Percentiles rank a stretch among this genome's conserved stretches.
Conservation (phyloP, 2,329 filamentous ascomycete genomes). For the Lachnellula subtilissima region DNA sequence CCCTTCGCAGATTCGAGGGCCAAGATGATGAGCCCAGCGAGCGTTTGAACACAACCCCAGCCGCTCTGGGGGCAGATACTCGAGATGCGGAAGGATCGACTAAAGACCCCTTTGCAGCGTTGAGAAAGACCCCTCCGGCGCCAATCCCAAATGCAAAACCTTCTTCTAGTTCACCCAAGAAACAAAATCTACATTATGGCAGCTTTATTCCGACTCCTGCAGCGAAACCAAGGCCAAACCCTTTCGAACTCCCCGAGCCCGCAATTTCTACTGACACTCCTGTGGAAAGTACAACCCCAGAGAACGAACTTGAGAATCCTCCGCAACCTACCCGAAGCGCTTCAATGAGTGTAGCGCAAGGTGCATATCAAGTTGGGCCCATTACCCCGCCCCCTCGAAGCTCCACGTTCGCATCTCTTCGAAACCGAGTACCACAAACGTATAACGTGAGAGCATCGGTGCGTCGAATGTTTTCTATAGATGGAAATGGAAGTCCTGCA, state of each 20-base stretch:
- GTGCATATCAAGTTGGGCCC: slow-evolving; percentile 41
- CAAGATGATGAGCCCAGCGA: slow-evolving; percentile 6
- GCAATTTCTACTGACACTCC: slow-evolving; percentile 33
- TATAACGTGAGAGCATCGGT: slow-evolving; percentile 20
- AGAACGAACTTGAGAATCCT: not conserved
- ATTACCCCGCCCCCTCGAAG: slow-evolving; percentile 19
- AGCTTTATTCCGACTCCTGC: slow-evolving; percentile 57
- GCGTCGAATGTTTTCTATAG: slow-evolving; percentile 24
- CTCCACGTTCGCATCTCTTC: slow-evolving; percentile 23
- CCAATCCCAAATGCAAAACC: slow-evolving; percentile 28
- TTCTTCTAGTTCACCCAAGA: slow-evolving; percentile 29
- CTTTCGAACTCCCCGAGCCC: slow-evolving; percentile 57
- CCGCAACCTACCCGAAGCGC: slow-evolving; percentile 5
- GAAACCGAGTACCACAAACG: slow-evolving; percentile 12
- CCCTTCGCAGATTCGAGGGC: slow-evolving; percentile 1
- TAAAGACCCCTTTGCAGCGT: slow-evolving; percentile 9
- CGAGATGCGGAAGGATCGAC: slow-evolving; percentile 15
- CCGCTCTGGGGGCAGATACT: slow-evolving; percentile 19
- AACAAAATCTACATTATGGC: slow-evolving; percentile 44
- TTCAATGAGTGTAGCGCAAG: slow-evolving; percentile 18
- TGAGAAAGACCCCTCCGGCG: slow-evolving; percentile 32
- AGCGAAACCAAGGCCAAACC: slow-evolving; percentile 26
- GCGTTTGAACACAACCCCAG: slow-evolving; percentile 18
- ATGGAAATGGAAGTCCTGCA: slow-evolving; percentile 23
- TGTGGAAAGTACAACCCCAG: not conserved